These are phyloP conservation scores for Phialophora expanda DNA, from an alignment of 2,329 filamentous ascomycete species.

Conservation along the genomic window DNA sequence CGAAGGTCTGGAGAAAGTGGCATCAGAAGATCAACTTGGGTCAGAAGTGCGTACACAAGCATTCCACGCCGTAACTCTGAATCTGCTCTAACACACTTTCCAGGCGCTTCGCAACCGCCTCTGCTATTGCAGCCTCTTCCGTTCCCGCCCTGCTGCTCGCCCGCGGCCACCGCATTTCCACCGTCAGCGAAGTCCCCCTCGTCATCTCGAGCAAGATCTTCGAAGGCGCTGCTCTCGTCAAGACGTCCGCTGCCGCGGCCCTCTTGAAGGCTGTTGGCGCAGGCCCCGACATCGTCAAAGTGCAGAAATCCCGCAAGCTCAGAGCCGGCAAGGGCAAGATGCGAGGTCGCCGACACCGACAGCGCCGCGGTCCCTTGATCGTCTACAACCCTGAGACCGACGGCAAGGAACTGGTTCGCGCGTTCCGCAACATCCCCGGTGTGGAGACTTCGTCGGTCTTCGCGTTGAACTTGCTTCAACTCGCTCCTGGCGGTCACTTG, in stretches of 20 bases:
- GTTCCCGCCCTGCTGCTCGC: slow-evolving; percentile 93
- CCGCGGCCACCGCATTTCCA: slow-evolving; percentile 93
- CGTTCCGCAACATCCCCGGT: slow-evolving; percentile 98
- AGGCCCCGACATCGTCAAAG: slow-evolving; percentile 89
- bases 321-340: slow-evolving; percentile 99
- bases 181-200: slow-evolving; percentile 93
- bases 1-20: slow-evolving; percentile 99
- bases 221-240: slow-evolving; percentile 76
- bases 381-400: slow-evolving; percentile 96
- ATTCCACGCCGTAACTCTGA: slow-evolving; percentile 36
- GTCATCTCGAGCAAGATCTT: slow-evolving; percentile 92
- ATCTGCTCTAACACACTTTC: slow-evolving; percentile 25
- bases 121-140: slow-evolving; percentile 94
- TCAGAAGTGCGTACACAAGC: slow-evolving; percentile 73
- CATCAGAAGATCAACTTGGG: slow-evolving; percentile 99
- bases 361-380: slow-evolving; percentile 96
- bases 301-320: slow-evolving; percentile 94
- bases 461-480: slow-evolving; percentile 97
- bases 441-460: slow-evolving; percentile 95
- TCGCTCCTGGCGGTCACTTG: slow-evolving; percentile 97
- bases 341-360: slow-evolving; percentile 91
- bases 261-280: slow-evolving; percentile 93
- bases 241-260: slow-evolving; percentile 84
- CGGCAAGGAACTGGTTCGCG: slow-evolving; percentile 88
- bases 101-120: slow-evolving; percentile 96